Conservation (phyloP, 2,329 filamentous ascomycete species). For the Curvularia sp. region DNA sequence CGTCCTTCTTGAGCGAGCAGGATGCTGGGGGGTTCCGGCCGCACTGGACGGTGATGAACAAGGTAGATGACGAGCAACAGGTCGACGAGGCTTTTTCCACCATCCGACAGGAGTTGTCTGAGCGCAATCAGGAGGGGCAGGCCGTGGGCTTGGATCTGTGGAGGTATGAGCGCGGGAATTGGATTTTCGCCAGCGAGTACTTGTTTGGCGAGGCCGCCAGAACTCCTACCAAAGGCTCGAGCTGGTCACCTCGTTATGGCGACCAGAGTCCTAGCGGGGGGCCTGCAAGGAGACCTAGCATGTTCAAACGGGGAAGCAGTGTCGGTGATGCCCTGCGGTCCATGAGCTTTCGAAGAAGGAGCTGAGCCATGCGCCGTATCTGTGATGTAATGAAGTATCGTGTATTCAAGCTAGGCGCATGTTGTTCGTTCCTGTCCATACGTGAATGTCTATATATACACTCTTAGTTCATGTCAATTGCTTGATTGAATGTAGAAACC, state of each 20-base stretch:
- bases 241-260: constrained; percentile 1
- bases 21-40: constrained; percentile 51
- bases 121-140: constrained; percentile 43
- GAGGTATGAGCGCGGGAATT: constrained; percentile 53
- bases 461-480: not conserved
- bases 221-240: constrained; percentile 8
- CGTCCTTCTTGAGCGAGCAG: constrained; percentile 52
- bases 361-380: constrained; percentile 11
- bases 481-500: no score
- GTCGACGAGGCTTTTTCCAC: constrained; percentile 50
- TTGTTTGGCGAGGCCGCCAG: constrained; percentile 35
- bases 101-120: constrained; percentile 41
- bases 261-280: constrained; percentile 9
- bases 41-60: constrained; percentile 59
- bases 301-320: constrained; percentile 28
- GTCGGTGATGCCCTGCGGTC: constrained; percentile 24
- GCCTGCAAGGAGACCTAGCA: constrained; percentile 19
- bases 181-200: constrained; percentile 51
- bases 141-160: constrained; percentile 53
- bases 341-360: constrained; percentile 25
- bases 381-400: not conserved
- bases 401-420: not conserved
- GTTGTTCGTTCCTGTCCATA: not conserved
- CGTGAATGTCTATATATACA: not conserved
- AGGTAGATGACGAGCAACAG: constrained; percentile 52